Percentiles rank a stretch among this genome's conserved stretches.
phyloP scores from a whole-genome alignment of 192 early-diverging fungal species.

The Coemansia sp. region DNA sequence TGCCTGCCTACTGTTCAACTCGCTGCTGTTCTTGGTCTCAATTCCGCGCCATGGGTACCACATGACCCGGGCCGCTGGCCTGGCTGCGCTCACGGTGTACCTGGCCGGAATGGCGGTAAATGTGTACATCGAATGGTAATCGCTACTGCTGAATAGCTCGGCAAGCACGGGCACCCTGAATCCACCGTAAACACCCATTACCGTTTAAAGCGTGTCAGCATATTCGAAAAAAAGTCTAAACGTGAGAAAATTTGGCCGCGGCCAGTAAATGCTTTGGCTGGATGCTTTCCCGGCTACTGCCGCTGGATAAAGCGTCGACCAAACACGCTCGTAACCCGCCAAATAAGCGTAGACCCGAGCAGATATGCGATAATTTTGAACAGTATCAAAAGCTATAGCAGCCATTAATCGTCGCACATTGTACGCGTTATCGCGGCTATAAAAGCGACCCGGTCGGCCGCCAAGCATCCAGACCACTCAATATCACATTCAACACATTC shows the following conservation, averaged over 20 bases:
- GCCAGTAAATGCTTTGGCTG: background rate
- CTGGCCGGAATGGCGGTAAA: slow-evolving; percentile 59
- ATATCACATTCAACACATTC: background rate
- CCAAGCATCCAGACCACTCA: background rate
- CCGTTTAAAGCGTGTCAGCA: no score
- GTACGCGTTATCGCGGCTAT: background rate
- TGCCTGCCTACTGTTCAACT: slow-evolving; percentile 60
- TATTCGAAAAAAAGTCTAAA: no score
- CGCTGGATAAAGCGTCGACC: background rate
- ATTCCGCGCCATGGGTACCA: slow-evolving; percentile 62
- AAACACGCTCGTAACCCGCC: background rate
- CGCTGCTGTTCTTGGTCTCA: slow-evolving; percentile 56
- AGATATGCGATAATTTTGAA: background rate
- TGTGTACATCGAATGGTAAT: slow-evolving; percentile 54
- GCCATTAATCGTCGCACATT: background rate
- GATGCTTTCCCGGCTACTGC: background rate
- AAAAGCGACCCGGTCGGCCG: background rate
- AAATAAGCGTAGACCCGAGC: background rate
- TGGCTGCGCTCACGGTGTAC: slow-evolving; percentile 57
- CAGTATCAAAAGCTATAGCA: background rate
- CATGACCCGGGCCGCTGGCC: slow-evolving; percentile 60
- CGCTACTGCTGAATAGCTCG: background rate
- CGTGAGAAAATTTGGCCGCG: background rate
- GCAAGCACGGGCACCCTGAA: no score
- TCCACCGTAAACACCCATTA: no score